These are phyloP conservation scores for Dryas octopetala DNA, from an alignment of 306 rosid species.

Conservation along the genomic window DNA sequence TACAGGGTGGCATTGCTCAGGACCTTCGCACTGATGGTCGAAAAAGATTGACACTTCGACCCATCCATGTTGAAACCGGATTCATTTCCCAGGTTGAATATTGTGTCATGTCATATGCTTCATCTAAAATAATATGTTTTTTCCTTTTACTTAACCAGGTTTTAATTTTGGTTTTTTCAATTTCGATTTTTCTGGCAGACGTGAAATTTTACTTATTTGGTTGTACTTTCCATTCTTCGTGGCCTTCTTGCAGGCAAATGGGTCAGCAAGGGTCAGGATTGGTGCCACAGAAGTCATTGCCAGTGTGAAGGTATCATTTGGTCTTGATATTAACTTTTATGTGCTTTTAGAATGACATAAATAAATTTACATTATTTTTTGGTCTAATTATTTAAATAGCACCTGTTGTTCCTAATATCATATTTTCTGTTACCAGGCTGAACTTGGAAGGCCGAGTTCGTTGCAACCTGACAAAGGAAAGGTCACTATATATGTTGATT, in stretches of 20 bases:
- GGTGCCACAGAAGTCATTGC: slow-evolving; percentile 85
- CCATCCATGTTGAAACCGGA: slow-evolving; percentile 71
- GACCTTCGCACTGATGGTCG: slow-evolving; percentile 92
- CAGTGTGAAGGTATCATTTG: slow-evolving; percentile 69
- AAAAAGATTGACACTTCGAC: slow-evolving; percentile 65
- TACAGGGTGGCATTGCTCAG: slow-evolving; percentile 80
- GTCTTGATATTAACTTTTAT: slow-evolving; percentile 4
- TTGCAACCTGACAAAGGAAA: slow-evolving; percentile 75
- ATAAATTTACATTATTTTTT: neutral
- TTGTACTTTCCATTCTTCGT: slow-evolving; percentile 11
- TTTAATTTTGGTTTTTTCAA: neutral
- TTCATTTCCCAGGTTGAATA: slow-evolving; percentile 63
- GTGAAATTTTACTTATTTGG: neutral
- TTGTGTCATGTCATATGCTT: neutral
- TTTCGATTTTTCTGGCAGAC: neutral
- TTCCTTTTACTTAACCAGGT: neutral
- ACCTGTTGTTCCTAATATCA: neutral
- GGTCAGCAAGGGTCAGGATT: slow-evolving; percentile 79
- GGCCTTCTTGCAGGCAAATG: slow-evolving; percentile 62
- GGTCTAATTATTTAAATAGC: neutral
- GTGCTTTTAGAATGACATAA: neutral
- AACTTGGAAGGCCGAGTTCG: slow-evolving; percentile 78
- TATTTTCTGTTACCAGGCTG: slow-evolving; percentile 55
- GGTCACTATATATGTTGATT: slow-evolving; percentile 31
- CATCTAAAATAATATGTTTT: neutral